Conservation (phyloP, 2,329 filamentous ascomycete species). For the Blumeria hordei region DNA sequence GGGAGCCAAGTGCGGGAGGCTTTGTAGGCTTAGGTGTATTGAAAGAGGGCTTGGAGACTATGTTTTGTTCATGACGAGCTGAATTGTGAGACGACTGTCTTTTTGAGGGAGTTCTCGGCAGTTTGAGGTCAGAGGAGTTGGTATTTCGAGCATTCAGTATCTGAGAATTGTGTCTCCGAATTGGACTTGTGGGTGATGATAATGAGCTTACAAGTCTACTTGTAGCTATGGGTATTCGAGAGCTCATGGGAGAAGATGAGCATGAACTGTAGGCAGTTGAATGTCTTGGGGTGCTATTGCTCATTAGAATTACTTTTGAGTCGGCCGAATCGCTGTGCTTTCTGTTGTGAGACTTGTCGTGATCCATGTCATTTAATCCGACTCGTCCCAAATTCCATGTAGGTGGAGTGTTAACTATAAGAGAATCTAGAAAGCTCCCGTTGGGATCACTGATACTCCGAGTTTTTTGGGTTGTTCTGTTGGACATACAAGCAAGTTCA, state of each 20-base stretch:
- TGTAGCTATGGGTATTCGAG: slow-evolving; percentile 10
- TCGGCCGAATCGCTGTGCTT: slow-evolving; percentile 35
- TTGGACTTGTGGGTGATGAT: slow-evolving; percentile 31
- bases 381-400: slow-evolving; percentile 33
- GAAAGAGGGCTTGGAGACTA: slow-evolving; percentile 50
- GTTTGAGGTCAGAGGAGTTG: too few species aligned
- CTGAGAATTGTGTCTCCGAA: too few species aligned
- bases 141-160: too few species aligned
- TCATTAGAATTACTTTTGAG: slow-evolving; percentile 11
- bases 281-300: neutral
- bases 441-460: too few species aligned
- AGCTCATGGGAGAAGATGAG: slow-evolving; percentile 4
- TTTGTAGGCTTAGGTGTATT: slow-evolving; percentile 28
- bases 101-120: too few species aligned
- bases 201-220: slow-evolving; percentile 20
- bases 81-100: too few species aligned
- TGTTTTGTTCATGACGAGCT: slow-evolving; percentile 28
- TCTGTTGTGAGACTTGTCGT: slow-evolving; percentile 20
- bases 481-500: slow-evolving; percentile 17
- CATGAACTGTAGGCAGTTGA: slow-evolving; percentile 11
- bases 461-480: too few species aligned
- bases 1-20: slow-evolving; percentile 24
- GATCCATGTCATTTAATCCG: slow-evolving; percentile 8
- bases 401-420: slow-evolving; percentile 27
- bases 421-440: too few species aligned